A percentile compares a stretch with the other conserved stretches of the same genome.
These are phyloP conservation scores for Dalbergia oliveri DNA, from an alignment of 306 rosid species.

Conservation along the genomic window DNA sequence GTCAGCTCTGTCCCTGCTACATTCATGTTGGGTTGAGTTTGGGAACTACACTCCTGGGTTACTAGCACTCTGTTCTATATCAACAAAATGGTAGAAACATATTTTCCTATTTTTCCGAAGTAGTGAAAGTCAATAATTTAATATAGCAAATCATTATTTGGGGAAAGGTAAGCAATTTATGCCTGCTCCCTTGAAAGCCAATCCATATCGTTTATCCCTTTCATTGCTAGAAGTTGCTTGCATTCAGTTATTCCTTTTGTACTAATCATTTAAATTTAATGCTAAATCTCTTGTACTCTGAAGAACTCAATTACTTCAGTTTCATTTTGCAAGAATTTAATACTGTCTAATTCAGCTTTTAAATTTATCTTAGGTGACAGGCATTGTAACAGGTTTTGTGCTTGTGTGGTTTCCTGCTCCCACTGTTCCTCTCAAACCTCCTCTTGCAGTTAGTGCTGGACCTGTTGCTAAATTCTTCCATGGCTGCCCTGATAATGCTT, in stretches of 20 bases:
- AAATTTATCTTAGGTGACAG: conserved; percentile 73
- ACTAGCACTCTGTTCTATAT: background rate
- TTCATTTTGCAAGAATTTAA: conserved; percentile 35
- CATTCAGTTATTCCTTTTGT: background rate
- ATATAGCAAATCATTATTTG: background rate
- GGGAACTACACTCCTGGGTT: background rate
- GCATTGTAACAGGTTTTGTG: conserved; percentile 92
- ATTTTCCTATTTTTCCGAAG: background rate
- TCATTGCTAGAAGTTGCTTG: conserved; percentile 1
- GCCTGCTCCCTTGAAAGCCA: background rate
- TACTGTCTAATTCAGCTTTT: conserved; percentile 37
- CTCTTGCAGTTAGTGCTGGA: conserved; percentile 80
- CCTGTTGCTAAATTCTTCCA: conserved; percentile 78
- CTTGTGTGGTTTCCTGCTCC: conserved; percentile 97
- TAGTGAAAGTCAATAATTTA: background rate
- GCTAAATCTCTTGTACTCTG: conserved; percentile 8
- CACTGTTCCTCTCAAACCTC: conserved; percentile 76
- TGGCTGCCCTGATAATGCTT: conserved; percentile 98
- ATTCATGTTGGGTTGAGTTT: background rate
- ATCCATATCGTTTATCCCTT: conserved; percentile 9
- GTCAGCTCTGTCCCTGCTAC: background rate
- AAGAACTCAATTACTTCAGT: conserved; percentile 14
- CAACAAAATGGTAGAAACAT: background rate
- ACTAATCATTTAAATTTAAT: background rate
- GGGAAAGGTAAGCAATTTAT: conserved; percentile 3